phyloP scores from a whole-genome alignment of 2,329 filamentous ascomycete genomes.

The Colletotrichum spinosum region DNA sequence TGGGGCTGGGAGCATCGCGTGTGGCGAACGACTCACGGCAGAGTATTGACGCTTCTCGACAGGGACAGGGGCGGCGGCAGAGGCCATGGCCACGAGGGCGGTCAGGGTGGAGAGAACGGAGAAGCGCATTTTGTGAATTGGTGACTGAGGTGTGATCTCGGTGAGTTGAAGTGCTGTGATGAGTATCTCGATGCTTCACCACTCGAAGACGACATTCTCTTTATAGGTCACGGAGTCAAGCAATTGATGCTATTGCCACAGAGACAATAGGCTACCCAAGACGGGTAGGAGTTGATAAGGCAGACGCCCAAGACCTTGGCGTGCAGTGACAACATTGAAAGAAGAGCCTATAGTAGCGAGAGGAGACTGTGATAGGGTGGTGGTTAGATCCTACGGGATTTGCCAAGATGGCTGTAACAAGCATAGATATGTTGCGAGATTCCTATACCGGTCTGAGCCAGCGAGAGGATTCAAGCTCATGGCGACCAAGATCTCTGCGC shows the following conservation, averaged over 20 bases:
- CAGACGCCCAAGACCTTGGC: not conserved
- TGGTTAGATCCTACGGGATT: constrained; percentile 14
- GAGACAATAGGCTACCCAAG: not conserved
- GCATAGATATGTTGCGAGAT: not conserved
- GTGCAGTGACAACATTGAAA: not conserved
- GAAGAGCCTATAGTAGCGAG: constrained; percentile 4
- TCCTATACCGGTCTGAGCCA: constrained; percentile 12
- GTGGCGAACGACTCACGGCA: not conserved
- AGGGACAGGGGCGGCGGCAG: not conserved
- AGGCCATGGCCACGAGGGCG: not conserved
- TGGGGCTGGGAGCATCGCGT: too few species aligned
- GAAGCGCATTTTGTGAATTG: not conserved
- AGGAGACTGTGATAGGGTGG: not conserved
- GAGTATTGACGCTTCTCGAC: constrained; percentile 4
- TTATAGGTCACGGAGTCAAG: too few species aligned
- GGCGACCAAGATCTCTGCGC: not conserved
- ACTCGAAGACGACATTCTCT: too few species aligned
- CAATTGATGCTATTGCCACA: not conserved
- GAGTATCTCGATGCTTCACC: not conserved
- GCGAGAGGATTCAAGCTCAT: not conserved
- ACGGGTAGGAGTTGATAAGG: not conserved
- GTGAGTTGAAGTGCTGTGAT: too few species aligned
- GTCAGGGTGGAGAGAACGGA: not conserved
- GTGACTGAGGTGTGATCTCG: too few species aligned
- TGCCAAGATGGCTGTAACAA: constrained; percentile 1